Percentiles rank a stretch among this genome's conserved stretches.
Evolutionary conservation across 345 rosid species (phyloP).

Genomic region (Arabidopsis suecica): DNA sequence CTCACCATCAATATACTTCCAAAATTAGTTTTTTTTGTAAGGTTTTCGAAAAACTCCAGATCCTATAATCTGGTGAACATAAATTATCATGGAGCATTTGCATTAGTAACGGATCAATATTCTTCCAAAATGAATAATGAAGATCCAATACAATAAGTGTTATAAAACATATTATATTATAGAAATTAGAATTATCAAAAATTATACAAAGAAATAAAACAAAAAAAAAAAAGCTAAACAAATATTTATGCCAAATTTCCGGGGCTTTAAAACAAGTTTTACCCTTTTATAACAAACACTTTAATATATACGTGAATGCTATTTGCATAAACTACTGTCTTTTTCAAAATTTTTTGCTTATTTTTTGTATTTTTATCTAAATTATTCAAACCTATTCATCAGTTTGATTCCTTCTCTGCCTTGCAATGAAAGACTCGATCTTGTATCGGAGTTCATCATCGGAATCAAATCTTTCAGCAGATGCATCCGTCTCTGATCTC

Average conservation of each 20-base stretch:
- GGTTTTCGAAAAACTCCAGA: neutral
- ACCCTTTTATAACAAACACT: slow-evolving; percentile 28
- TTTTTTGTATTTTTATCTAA: slow-evolving; percentile 13
- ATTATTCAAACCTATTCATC: slow-evolving; percentile 53
- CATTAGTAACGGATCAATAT: neutral
- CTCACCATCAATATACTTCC: slow-evolving; percentile 6
- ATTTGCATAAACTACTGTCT: slow-evolving; percentile 7
- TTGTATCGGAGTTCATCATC: slow-evolving; percentile 67
- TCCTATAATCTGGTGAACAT: neutral
- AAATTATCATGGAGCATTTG: neutral
- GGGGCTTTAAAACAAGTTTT: slow-evolving; percentile 3
- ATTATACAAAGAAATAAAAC: neutral
- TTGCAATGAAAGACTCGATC: slow-evolving; percentile 77
- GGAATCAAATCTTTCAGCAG: slow-evolving; percentile 47
- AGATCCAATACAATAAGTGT: slow-evolving; percentile 20
- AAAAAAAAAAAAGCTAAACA: neutral
- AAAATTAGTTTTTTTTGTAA: neutral
- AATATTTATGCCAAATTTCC: slow-evolving; percentile 8
- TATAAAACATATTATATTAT: neutral
- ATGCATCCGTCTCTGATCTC: slow-evolving; percentile 53
- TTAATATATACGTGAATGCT: slow-evolving; percentile 15
- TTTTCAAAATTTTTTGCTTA: neutral
- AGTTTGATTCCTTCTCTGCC: slow-evolving; percentile 68
- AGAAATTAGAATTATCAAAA: neutral
- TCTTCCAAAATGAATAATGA: slow-evolving; percentile 18